Evolutionary conservation across 1,284 basidiomycete genomes (phyloP), one percentile per base, ranked within the genome.

Genomic region (Ceratorhiza oryzae-sativae): DNA sequence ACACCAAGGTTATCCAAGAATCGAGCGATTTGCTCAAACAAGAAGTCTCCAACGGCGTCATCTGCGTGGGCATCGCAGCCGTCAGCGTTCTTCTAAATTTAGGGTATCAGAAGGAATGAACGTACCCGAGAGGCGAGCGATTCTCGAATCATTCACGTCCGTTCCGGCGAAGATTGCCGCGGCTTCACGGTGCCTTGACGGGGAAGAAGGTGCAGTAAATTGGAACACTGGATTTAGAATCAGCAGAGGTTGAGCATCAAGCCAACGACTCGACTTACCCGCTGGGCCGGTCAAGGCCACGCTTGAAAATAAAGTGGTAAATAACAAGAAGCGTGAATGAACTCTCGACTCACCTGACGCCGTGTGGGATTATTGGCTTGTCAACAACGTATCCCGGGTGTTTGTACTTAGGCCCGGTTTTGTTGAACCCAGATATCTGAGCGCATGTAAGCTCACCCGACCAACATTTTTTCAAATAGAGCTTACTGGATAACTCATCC

Each of bases 401-500:
- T 79, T 91, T 87, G 80, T 91, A 95, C 79, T 92, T 92, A 2
- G 94, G 91, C 0, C 94, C 91, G 75, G 90, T 90, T 83, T 98
- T 98, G 84, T 98, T 98, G 78, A 98, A 82, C 0, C 96, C 95
- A 20, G 94, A 96, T 75, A 97, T 95, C 92, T 93, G 74, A n/a
- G 13, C 23, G 39, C 30, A 80, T 46, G 79, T 79, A 73, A 78
- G 77, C 20, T 78, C 79, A 80, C 79, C 76, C 77, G 30, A 18
- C 15, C 12, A 23, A 4, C 8, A 13, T 13, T 39, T 39, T 32
- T 42, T 34, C 51, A 20, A 42, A 34, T 45, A 58, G 30, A 41
- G 80, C 86, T 73, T 79, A 90, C 90, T 2, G 91, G 91, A 76
- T 92, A 93, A 77, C 91, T 92, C 83, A 93, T 92, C 49, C 91